A percentile compares a stretch with the other conserved stretches of the same genome.
phyloP scores from a whole-genome alignment of 179 eudicot species.

The Actinidia arguta region DNA sequence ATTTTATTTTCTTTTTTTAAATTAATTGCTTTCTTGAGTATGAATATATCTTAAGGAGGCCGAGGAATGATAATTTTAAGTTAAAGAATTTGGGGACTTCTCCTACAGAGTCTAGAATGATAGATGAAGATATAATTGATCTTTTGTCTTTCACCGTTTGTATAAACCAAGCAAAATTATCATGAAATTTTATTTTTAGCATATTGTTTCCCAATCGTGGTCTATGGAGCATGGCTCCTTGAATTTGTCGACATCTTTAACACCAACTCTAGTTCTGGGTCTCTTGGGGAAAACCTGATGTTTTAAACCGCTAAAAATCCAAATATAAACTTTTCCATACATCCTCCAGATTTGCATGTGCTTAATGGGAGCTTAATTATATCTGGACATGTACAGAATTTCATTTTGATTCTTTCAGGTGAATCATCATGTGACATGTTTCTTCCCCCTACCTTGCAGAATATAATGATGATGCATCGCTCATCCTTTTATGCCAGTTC shows the following conservation, averaged over 20 bases:
- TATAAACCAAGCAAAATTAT: neutral
- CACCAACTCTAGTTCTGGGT: neutral
- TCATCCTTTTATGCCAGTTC: constrained; percentile 54
- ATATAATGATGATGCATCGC: constrained; percentile 56
- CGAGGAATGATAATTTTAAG: neutral
- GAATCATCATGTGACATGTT: constrained; percentile 2
- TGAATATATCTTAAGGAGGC: constrained; percentile 9
- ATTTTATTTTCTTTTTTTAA: neutral
- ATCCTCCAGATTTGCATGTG: neutral
- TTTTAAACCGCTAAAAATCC: neutral
- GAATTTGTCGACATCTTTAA: neutral
- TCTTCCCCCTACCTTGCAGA: constrained; percentile 36
- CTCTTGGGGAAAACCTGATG: neutral
- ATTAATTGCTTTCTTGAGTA: neutral
- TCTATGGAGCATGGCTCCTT: neutral
- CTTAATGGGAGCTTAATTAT: neutral
- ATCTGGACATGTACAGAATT: neutral
- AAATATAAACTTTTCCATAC: neutral
- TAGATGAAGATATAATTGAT: constrained; percentile 5
- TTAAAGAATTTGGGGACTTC: neutral
- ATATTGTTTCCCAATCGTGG: neutral
- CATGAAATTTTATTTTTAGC: neutral
- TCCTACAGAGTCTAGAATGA: neutral
- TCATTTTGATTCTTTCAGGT: constrained; percentile 11
- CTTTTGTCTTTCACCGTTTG: constrained; percentile 1